A percentile compares a stretch with the other conserved stretches of the same genome.
Evolutionary conservation across 2,329 filamentous ascomycete species (phyloP).

Genomic region (Aspergillus uvarum): DNA sequence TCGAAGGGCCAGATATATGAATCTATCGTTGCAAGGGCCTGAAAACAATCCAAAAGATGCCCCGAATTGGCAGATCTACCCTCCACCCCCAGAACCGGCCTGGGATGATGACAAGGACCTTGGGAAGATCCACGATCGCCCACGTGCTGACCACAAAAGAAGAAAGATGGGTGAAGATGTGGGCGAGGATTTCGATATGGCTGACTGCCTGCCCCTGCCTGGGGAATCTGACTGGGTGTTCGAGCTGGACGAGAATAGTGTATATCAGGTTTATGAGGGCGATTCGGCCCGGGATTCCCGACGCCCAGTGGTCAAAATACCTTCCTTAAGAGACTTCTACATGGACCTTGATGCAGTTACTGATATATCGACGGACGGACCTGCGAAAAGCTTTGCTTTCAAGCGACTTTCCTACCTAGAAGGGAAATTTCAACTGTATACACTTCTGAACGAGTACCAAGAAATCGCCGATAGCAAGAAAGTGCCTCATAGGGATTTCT

Average conservation of each 20-base stretch:
- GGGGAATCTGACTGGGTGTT: conserved; percentile 70
- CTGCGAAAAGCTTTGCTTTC: conserved; percentile 96
- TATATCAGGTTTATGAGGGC: conserved; percentile 88
- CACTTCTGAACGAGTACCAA: conserved; percentile 92
- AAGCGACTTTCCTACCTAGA: conserved; percentile 91
- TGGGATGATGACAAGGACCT: conserved; percentile 67
- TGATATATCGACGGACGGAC: conserved; percentile 88
- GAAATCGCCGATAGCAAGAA: conserved; percentile 97
- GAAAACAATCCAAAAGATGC: conserved; percentile 87
- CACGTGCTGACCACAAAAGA: conserved; percentile 55
- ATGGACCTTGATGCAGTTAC: conserved; percentile 87
- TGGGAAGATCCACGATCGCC: conserved; percentile 31
- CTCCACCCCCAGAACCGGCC: conserved; percentile 83
- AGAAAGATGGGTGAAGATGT: conserved; percentile 88
- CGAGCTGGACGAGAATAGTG: conserved; percentile 75
- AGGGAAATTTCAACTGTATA: conserved; percentile 94
- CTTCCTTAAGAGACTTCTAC: conserved; percentile 91
- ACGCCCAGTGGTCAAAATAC: conserved; percentile 76
- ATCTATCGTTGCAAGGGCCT: conserved; percentile 76
- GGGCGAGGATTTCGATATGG: conserved; percentile 85
- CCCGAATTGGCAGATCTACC: conserved; percentile 82
- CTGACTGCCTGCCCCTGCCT: conserved; percentile 74
- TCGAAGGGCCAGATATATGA: conserved; percentile 82
- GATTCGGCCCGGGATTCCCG: conserved; percentile 60
- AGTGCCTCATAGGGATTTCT: conserved; percentile 96